Percentiles rank a stretch among this genome's conserved stretches.
Conservation (phyloP, 2,329 filamentous ascomycete genomes). For the Tothia fuscella region DNA sequence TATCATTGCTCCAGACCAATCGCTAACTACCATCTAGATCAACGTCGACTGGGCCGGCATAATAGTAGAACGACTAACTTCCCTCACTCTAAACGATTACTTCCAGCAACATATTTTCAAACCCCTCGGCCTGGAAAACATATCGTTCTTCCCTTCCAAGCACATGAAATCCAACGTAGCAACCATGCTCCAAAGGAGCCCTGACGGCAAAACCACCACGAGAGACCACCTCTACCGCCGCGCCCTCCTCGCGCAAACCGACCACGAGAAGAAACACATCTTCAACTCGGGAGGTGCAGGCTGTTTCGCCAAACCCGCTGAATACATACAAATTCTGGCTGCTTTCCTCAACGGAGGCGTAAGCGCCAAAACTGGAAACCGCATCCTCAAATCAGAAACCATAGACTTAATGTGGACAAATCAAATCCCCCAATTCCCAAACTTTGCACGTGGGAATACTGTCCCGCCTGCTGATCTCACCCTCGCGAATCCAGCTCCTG, state of each 20-base stretch:
- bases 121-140: constrained; percentile 28
- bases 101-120: constrained; percentile 35
- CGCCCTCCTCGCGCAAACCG: constrained; percentile 32
- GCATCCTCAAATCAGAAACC: constrained; percentile 44
- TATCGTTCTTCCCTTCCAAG: constrained; percentile 8
- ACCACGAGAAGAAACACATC: constrained; percentile 31
- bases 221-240: constrained; percentile 40
- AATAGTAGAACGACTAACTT: constrained; percentile 33
- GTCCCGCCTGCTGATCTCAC: constrained; percentile 31
- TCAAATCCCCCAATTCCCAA: constrained; percentile 43
- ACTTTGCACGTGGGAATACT: constrained; percentile 37
- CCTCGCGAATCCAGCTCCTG: constrained; percentile 29
- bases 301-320: constrained; percentile 44
- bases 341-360: constrained; percentile 53
- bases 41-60: constrained; percentile 40
- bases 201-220: constrained; percentile 26
- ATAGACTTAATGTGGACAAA: constrained; percentile 55
- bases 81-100: constrained; percentile 32
- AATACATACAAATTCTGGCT: constrained; percentile 50
- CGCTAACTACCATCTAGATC: constrained; percentile 25
- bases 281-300: constrained; percentile 53
- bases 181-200: constrained; percentile 8
- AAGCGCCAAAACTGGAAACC: constrained; percentile 41
- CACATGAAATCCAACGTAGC: constrained; percentile 7
- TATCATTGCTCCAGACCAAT: background rate